Conservation (phyloP, 345 rosid genomes). For the Brassica carinata region DNA sequence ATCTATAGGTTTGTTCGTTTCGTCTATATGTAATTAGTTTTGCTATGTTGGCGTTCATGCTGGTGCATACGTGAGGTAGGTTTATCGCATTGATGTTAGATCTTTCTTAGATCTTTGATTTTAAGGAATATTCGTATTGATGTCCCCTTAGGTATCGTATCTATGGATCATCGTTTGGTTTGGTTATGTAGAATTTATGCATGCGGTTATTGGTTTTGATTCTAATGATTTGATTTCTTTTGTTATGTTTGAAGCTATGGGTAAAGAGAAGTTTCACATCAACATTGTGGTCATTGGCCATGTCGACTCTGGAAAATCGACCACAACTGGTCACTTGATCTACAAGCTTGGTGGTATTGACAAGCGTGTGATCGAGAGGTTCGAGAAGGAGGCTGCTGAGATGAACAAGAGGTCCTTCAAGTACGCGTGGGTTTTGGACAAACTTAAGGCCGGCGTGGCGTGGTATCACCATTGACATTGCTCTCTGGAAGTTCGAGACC, state of each 20-base stretch:
- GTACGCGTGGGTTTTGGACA: constrained; percentile 17
- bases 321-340: no score
- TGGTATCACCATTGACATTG: constrained; percentile 17
- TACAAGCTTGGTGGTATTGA: neutral
- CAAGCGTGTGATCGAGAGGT: constrained; percentile 17
- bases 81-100: neutral
- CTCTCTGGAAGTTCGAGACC: constrained; percentile 17
- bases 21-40: neutral
- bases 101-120: neutral
- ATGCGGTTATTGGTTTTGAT: neutral
- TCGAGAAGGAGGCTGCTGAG: constrained; percentile 19
- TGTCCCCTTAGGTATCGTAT: neutral
- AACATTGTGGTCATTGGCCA: constrained; percentile 89
- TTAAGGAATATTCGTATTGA: neutral
- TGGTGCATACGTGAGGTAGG: neutral
- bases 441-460: constrained; percentile 18
- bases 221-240: neutral
- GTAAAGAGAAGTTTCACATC: constrained; percentile 80
- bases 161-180: neutral
- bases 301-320: constrained; percentile 84
- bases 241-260: constrained; percentile 44
- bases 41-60: neutral
- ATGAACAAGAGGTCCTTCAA: constrained; percentile 21
- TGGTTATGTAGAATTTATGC: neutral
- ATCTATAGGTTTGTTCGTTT: neutral